Evolutionary conservation across 257 asterid species (phyloP).

Genomic region (Gentiana dahurica): DNA sequence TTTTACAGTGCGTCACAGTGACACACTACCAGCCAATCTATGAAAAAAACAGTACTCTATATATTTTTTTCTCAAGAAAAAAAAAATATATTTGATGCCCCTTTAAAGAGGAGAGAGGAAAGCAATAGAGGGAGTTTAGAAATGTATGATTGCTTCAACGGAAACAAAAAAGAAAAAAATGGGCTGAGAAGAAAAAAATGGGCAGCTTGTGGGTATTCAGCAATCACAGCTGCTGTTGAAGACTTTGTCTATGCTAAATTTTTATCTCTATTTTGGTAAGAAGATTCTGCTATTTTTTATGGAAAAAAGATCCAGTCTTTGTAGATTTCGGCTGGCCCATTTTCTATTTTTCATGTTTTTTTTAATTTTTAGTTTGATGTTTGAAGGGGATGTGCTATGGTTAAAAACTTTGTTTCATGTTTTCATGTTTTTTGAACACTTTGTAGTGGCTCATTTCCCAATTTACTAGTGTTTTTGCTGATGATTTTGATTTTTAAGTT

Average conservation of each 20-base stretch:
- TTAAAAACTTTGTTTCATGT: slow-evolving; percentile 2
- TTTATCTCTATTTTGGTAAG: slow-evolving; percentile 11
- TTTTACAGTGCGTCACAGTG: slow-evolving; percentile 28
- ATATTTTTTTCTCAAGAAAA: not conserved
- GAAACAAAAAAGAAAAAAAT: slow-evolving; percentile 14
- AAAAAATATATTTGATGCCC: slow-evolving; percentile 14
- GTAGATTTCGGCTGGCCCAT: not conserved
- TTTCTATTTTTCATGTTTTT: not conserved
- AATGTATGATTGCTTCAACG: not conserved
- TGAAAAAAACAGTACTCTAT: not conserved
- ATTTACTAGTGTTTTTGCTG: slow-evolving; percentile 43
- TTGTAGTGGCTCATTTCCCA: slow-evolving; percentile 34
- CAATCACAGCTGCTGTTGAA: slow-evolving; percentile 54
- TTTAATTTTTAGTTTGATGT: not conserved
- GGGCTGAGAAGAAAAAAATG: slow-evolving; percentile 31
- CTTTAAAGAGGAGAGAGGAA: slow-evolving; percentile 14
- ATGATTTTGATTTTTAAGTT: slow-evolving; percentile 32
- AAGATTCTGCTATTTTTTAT: slow-evolving; percentile 3
- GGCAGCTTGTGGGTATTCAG: slow-evolving; percentile 44
- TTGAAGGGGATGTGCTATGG: slow-evolving; percentile 33
- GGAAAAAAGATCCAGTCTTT: slow-evolving; percentile 7
- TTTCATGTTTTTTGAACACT: too few species aligned
- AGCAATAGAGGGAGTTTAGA: slow-evolving; percentile 8
- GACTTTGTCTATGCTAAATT: slow-evolving; percentile 18
- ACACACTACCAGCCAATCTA: slow-evolving; percentile 23